A percentile compares a stretch with the other conserved stretches of the same genome.
Evolutionary conservation across 2,329 filamentous ascomycete genomes (phyloP).

Genomic region (Pseudogymnoascus sp.): DNA sequence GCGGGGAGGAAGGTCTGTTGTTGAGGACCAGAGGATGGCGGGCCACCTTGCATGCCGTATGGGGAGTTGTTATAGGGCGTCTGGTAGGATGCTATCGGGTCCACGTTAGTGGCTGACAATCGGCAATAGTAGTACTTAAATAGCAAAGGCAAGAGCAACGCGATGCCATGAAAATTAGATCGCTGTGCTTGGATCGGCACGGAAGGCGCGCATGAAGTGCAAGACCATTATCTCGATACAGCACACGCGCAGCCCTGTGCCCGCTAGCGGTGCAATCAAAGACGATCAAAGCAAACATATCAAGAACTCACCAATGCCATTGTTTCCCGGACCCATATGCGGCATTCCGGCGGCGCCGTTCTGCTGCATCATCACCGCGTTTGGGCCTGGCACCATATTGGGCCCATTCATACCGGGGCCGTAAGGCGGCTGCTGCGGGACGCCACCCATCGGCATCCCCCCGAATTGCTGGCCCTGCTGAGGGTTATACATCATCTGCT

Average conservation of each 20-base stretch:
- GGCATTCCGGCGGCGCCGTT: slow-evolving; percentile 24
- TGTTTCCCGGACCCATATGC: slow-evolving; percentile 23
- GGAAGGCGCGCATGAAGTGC: slow-evolving; percentile 15
- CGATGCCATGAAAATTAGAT: slow-evolving; percentile 14
- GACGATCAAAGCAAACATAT: neutral
- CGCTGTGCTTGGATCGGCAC: slow-evolving; percentile 13
- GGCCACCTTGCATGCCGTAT: slow-evolving; percentile 40
- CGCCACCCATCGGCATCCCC: neutral
- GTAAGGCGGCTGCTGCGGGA: slow-evolving; percentile 21
- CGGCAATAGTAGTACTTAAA: slow-evolving; percentile 22
- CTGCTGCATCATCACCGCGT: slow-evolving; percentile 49
- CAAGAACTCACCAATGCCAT: slow-evolving; percentile 19
- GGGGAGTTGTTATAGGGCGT: slow-evolving; percentile 49
- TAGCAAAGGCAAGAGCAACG: slow-evolving; percentile 1
- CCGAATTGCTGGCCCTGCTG: slow-evolving; percentile 18
- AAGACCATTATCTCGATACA: slow-evolving; percentile 11
- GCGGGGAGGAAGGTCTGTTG: slow-evolving; percentile 41
- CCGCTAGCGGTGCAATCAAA: neutral
- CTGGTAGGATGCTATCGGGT: slow-evolving; percentile 33
- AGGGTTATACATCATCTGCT: slow-evolving; percentile 50
- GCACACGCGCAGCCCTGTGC: slow-evolving; percentile 19
- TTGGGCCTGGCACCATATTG: slow-evolving; percentile 14
- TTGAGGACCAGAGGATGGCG: slow-evolving; percentile 48
- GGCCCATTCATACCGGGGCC: slow-evolving; percentile 15
- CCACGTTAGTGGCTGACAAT: slow-evolving; percentile 37